phyloP scores from a whole-genome alignment of 2,329 filamentous ascomycete genomes.

The Colletotrichum sp. region DNA sequence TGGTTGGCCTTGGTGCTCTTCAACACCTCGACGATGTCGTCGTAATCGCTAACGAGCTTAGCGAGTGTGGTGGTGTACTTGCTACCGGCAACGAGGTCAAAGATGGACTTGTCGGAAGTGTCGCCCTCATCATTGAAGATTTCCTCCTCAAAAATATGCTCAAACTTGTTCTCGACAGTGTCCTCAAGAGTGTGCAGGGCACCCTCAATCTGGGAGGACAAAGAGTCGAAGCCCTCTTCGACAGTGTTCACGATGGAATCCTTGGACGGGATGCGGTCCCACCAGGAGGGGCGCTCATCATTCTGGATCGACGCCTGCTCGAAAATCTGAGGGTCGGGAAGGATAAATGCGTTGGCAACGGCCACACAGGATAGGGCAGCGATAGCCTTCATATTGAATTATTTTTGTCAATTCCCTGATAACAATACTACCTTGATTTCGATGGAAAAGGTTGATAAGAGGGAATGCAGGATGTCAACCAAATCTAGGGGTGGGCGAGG shows the following conservation, averaged over 20 bases:
- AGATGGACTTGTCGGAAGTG: conserved; percentile 75
- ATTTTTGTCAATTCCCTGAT: neutral
- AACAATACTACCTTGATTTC: neutral
- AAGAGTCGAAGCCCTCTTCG: conserved; percentile 32
- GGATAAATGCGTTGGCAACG: conserved; percentile 54
- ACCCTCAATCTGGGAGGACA: conserved; percentile 26
- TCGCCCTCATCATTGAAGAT: conserved; percentile 24
- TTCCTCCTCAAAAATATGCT: conserved; percentile 18
- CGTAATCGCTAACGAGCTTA: conserved; percentile 74
- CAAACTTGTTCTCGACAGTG: conserved; percentile 26
- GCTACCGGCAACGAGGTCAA: conserved; percentile 76
- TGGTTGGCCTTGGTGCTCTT: conserved; percentile 78
- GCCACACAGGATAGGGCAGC: conserved; percentile 53
- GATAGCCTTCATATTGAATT: conserved; percentile 48
- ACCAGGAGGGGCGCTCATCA: conserved; percentile 27
- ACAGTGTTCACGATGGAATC: conserved; percentile 37
- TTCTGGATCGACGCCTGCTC: conserved; percentile 42
- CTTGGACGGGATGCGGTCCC: conserved; percentile 36
- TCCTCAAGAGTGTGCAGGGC: conserved; percentile 38
- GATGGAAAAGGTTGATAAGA: neutral
- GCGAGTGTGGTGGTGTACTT: conserved; percentile 81
- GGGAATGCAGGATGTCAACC: neutral
- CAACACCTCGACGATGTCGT: conserved; percentile 73
- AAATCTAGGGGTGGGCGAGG: fast-evolving
- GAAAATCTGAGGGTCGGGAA: conserved; percentile 55